Base-by-base conservation (phyloP, 2,329 filamentous ascomycete genomes). In the Phaeophleospora eucalypticola region DNA sequence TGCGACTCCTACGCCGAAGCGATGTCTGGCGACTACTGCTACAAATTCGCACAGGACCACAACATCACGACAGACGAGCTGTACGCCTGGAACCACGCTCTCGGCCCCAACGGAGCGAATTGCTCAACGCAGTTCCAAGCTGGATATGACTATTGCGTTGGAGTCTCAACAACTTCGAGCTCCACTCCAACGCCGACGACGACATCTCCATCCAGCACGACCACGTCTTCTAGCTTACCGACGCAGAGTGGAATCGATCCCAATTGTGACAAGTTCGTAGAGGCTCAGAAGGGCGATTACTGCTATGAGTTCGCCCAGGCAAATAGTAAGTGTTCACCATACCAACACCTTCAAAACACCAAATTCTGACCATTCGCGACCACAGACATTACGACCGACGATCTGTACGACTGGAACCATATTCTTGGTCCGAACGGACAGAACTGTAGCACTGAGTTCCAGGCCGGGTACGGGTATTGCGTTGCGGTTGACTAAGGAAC, bases 341-440 rank as follows among this genome's bases (percentile, higher is more conserved):
- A n/a, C n/a, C n/a, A n/a, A n/a, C n/a, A n/a, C n/a, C n/a, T n/a
- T n/a, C n/a, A n/a, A n/a, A n/a, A n/a, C n/a, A n/a, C n/a, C n/a
- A n/a, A n/a, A n/a, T n/a, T n/a, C n/a, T n/a, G n/a, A n/a, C n/a
- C n/a, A n/a, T n/a, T n/a, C n/a, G n/a, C n/a, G n/a, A n/a, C n/a
- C n/a, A n/a, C n/a, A n/a, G n/a, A n/a, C n/a, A n/a, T 65, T 35
- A 54, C 50, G 8, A 48, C 53, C 10, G 41, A 42, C 8, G 42
- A 63, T n/a, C 49, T 65, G 4, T 64, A 65, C 37, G 44, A 46
- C 2, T 66, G 62, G 62, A 66, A 66, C 42, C 15, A 52, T 4
- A 53, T 62, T 2, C 47, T 66, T 2, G 62, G 58, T 1, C 43
- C 19, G 7, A 49, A 50, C 21, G 54, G 56, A 19, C 34, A 45